Evolutionary conservation across 1,284 basidiomycete species (phyloP).

Genomic region (Chalciporus sp.): DNA sequence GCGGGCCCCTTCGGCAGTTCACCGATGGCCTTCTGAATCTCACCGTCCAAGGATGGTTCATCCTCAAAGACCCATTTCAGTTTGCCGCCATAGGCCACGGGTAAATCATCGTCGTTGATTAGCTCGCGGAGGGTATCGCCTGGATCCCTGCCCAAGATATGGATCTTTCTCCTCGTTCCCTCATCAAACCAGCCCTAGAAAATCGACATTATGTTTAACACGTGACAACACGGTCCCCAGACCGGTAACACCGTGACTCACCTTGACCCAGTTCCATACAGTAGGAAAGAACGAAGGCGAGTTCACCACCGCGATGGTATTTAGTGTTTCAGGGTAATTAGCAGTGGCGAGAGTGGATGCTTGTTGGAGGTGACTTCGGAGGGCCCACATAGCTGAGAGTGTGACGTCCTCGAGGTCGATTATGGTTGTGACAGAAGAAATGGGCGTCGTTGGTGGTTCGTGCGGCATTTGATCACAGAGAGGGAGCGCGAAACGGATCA

Average conservation of each 20-base stretch:
- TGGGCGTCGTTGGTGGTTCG: constrained; percentile 52
- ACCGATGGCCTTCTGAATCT: constrained; percentile 42
- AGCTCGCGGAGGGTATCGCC: constrained; percentile 52
- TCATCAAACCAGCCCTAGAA: constrained; percentile 74
- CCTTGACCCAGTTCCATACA: constrained; percentile 80
- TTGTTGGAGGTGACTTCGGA: constrained; percentile 71
- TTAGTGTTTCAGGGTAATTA: constrained; percentile 77
- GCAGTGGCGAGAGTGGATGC: constrained; percentile 73
- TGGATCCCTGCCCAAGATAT: constrained; percentile 62
- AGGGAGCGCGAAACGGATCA: constrained; percentile 64
- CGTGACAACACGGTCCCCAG: neutral
- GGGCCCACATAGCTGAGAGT: constrained; percentile 63
- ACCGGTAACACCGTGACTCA: constrained; percentile 30
- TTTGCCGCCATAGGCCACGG: constrained; percentile 66
- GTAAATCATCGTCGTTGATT: constrained; percentile 59
- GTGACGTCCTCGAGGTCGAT: constrained; percentile 70
- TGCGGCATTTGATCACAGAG: constrained; percentile 69
- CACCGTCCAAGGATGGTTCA: constrained; percentile 59
- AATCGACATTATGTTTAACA: neutral
- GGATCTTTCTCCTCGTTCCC: constrained; percentile 70
- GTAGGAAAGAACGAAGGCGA: constrained; percentile 77
- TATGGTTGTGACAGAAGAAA: constrained; percentile 69
- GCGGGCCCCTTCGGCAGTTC: constrained; percentile 55
- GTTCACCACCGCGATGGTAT: constrained; percentile 68
- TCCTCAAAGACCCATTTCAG: constrained; percentile 68